phyloP scores from a whole-genome alignment of 2,329 filamentous ascomycete genomes.

The Colletotrichum sp. region DNA sequence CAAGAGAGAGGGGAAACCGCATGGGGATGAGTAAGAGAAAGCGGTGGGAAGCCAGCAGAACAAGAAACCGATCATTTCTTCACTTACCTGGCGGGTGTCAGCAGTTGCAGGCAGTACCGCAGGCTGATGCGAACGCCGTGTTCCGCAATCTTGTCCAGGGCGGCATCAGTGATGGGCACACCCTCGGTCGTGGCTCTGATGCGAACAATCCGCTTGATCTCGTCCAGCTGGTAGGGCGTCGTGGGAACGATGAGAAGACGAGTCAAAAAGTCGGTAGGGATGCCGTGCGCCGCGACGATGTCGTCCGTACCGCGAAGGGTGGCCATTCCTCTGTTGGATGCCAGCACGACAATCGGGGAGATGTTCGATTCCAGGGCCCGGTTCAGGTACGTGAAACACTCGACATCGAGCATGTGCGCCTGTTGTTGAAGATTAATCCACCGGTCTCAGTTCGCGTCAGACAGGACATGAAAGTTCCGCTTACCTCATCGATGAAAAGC shows the following conservation, averaged over 20 bases:
- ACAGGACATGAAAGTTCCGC: conserved; percentile 14
- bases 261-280: conserved; percentile 91
- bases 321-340: conserved; percentile 94
- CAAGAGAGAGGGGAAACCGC: neutral
- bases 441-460: conserved; percentile 6
- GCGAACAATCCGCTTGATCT: conserved; percentile 91
- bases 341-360: conserved; percentile 95
- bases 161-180: conserved; percentile 79
- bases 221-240: conserved; percentile 82
- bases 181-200: conserved; percentile 84
- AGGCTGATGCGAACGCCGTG: conserved; percentile 90
- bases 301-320: conserved; percentile 88
- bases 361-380: conserved; percentile 95
- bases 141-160: conserved; percentile 84
- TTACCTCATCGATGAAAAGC: conserved; percentile 96
- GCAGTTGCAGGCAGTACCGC: conserved; percentile 89
- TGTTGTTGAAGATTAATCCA: conserved; percentile 40
- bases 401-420: conserved; percentile 99
- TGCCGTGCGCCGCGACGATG: conserved; percentile 86
- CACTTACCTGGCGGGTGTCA: conserved; percentile 79
- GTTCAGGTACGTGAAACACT: conserved; percentile 99
- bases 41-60: neutral
- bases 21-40: conserved; percentile 3
- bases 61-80: neutral
- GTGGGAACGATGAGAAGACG: conserved; percentile 97